Base-by-base conservation (phyloP, 768 basidiomycete genomes). In the Mrakia frigida region DNA sequence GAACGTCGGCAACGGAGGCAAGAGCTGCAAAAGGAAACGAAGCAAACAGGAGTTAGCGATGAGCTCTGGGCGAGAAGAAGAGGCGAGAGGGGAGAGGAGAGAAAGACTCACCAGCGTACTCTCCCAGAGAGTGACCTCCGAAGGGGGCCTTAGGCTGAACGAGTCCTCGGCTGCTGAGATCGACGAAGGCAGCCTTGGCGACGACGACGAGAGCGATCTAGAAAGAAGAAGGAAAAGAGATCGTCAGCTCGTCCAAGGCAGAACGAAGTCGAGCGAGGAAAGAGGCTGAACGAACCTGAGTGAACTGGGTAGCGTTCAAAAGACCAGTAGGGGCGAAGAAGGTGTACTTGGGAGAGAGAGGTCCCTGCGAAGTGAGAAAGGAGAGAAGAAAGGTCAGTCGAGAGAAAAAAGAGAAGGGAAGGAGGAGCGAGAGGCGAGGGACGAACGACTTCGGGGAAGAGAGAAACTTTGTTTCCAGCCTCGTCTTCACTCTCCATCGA, bases 171-270 rank as follows among this genome's bases (percentile, higher is more conserved):
- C 91, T 88, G 79, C 93, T 93, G 91, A 99, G 93, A 81, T 98
- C 97, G 82, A 98, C 95, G 80, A 98, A 98, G 0, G 95, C 93
- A 31, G 97, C 94, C 84, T 97, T 97, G 84, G 98, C 97, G 5
- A 94, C 97, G 73, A 98, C 94, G 78, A 98, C 96, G 78, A 99
- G 88, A 25, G 97, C 96, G 77, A 98, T 98, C 83, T 99, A 96
- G 41, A 37, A 25, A 21, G 16, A 35, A 33, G 13, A 71, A 14
- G 35, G 21, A 6, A 56, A 3, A 21, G 28, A 2, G 33, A 41
- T n/a, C 25, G 56, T 56, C 56, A 56, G 56, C 10, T 56, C 56
- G 56, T 56, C 68, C n/a, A n/a, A n/a, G 28, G 11, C 25, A 35
- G 37, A 35, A 59, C 21, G 33, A 23, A 10, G 41, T n/a, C 56